A percentile compares a stretch with the other conserved stretches of the same genome.
These are phyloP conservation scores for Pyrenochaeta sp. DNA, from an alignment of 2,329 filamentous ascomycete genomes.

Conservation along the genomic window DNA sequence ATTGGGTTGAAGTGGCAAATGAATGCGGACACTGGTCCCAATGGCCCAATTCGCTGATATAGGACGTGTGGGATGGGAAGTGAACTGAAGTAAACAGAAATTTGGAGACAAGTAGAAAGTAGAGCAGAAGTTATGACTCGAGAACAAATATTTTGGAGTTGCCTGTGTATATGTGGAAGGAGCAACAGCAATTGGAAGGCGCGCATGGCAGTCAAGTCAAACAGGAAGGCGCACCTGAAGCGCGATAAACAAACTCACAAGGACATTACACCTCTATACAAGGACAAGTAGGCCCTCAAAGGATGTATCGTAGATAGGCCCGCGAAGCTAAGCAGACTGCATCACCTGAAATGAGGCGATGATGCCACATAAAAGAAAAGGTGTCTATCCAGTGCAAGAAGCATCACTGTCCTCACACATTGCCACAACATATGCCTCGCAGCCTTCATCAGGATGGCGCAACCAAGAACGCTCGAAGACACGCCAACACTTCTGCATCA, in stretches of 20 bases:
- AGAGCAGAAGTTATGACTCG: conserved; percentile 1
- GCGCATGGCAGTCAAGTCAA: conserved; percentile 1
- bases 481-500: conserved; percentile 64
- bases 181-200: conserved; percentile 16
- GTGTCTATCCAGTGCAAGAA: too few relatives aligned
- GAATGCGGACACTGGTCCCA: neutral
- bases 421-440: neutral
- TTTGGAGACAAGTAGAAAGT: neutral
- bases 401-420: neutral
- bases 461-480: conserved; percentile 54
- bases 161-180: conserved; percentile 24
- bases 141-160: conserved; percentile 10
- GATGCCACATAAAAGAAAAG: neutral
- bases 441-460: neutral
- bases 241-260: conserved; percentile 12
- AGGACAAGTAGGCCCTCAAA: neutral
- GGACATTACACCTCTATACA: neutral
- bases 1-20: neutral
- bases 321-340: neutral
- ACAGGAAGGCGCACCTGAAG: conserved; percentile 17
- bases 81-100: neutral
- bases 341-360: neutral
- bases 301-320: neutral
- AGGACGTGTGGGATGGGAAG: neutral
- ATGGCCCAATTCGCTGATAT: neutral